A percentile compares a stretch with the other conserved stretches of the same genome.
Evolutionary conservation across 108 stramenopile genomes (phyloP).

Genomic region (Nannochloropsis granulata): DNA sequence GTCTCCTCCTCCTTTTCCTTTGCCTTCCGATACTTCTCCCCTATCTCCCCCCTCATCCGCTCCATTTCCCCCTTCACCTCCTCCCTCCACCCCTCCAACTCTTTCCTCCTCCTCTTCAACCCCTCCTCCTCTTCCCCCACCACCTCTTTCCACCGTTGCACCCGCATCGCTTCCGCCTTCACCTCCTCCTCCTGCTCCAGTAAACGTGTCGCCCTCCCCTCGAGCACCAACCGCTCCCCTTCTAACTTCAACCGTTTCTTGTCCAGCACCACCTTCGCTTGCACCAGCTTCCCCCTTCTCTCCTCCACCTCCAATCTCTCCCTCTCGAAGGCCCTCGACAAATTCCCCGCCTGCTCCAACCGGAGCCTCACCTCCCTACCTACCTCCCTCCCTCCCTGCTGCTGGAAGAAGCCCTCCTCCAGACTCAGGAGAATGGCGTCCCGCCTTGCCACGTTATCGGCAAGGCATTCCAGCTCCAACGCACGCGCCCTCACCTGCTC

Average conservation of each 20-base stretch:
- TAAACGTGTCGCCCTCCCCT: neutral
- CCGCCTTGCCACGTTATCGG: neutral
- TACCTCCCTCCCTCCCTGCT: neutral
- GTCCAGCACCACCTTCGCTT: neutral
- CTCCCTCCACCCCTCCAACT: neutral
- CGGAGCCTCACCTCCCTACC: neutral
- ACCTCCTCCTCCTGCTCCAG: neutral
- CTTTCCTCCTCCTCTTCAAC: neutral
- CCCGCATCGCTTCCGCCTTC: neutral
- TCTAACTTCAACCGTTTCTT: neutral
- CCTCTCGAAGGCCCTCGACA: neutral
- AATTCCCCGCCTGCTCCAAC: neutral
- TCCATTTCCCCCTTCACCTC: neutral
- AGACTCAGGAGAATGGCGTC: neutral
- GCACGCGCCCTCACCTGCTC: neutral
- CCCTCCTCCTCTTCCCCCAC: neutral
- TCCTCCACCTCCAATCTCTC: neutral
- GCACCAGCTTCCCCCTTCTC: neutral
- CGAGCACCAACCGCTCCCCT: neutral
- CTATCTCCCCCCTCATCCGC: neutral
- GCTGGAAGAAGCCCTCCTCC: neutral
- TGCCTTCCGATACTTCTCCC: neutral
- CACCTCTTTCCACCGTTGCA: neutral
- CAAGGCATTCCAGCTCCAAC: neutral
- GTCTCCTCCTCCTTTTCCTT: neutral